Evolutionary conservation across 2,329 filamentous ascomycete genomes (phyloP), one percentile per base, ranked within the genome.

Genomic region (Amauroascus niger): DNA sequence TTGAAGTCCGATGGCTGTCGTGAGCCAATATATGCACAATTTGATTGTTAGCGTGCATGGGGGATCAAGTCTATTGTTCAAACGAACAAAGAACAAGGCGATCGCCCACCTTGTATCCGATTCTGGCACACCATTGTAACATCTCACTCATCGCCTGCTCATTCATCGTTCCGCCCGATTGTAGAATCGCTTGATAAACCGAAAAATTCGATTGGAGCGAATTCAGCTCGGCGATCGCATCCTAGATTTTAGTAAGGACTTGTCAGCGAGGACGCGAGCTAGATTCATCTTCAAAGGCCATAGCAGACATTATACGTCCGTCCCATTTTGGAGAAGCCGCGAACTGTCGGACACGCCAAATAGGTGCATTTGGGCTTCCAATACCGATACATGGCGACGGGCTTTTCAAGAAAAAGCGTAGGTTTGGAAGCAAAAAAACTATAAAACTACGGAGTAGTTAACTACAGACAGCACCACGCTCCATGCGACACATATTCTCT

Each of bases 91-190:
- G 32, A 49, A 18, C 24, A 28, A 5, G 16, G 7, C 2, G 28
- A 60, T 59, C 67, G 71, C 78, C 70, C 73, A 84, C 82, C 70
- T 84, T 72, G 70, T 95, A 87, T 47, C 88, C 88, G 52, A 87
- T 82, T 57, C 84, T 84, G 44, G 71, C 74, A 59, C 87, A 81
- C 86, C 87, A 95, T 61, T 82, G 79, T 26, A 83, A 73, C 79
- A 93, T 91, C 67, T 95, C 88, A 0, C 87, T 86, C 48, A 94
- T 82, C 6, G 89, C 86, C 52, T 76, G 76, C 46, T 83, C 76
- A 64, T 95, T 94, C 71, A 87, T 82, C 26, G 77, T 79, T 58
- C 82, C 74, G 18, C 88, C 86, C 16, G 84, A 85, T 66, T 87
- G 87, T 52, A 82, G 79, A 49, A 93, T 83, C 49, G 84, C 82